phyloP scores from a whole-genome alignment of 495 filamentous ascomycete genomes.

The Aspergillus heteromorphus region DNA sequence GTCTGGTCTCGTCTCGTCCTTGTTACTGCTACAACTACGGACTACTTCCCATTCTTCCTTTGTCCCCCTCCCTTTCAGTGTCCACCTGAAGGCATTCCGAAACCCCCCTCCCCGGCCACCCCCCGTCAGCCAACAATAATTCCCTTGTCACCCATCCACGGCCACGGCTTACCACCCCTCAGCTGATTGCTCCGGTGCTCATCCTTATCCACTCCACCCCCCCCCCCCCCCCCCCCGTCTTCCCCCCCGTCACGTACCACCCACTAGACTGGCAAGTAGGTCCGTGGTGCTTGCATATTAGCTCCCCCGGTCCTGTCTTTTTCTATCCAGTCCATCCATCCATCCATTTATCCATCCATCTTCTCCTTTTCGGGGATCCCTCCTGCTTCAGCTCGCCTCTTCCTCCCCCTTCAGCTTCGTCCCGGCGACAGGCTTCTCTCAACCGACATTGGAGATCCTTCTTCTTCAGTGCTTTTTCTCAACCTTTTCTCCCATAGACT shows the following conservation, averaged over 20 bases:
- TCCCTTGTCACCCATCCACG: slow-evolving; percentile 13
- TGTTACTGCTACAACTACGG: not conserved
- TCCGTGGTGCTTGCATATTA: slow-evolving; percentile 23
- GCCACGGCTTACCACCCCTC: slow-evolving; percentile 18
- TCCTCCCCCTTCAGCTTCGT: slow-evolving; percentile 16
- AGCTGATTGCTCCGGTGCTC: slow-evolving; percentile 32
- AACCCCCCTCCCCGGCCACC: not conserved
- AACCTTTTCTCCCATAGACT: not conserved
- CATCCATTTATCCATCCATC: slow-evolving; percentile 9
- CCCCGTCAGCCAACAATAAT: slow-evolving; percentile 5
- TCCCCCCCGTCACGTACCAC: slow-evolving; percentile 15
- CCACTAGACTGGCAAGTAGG: slow-evolving; percentile 14
- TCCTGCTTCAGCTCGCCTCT: slow-evolving; percentile 12
- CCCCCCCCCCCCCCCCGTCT: slow-evolving; percentile 1
- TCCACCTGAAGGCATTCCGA: not conserved
- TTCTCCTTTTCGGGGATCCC: slow-evolving; percentile 11
- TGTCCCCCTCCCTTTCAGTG: not conserved
- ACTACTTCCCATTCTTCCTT: slow-evolving; percentile 2
- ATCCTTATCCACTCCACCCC: slow-evolving; percentile 18
- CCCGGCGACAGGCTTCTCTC: slow-evolving; percentile 29
- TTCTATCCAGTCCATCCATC: slow-evolving; percentile 16
- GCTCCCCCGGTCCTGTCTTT: slow-evolving; percentile 18
- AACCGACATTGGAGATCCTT: slow-evolving; percentile 2
- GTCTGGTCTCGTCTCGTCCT: not conserved
- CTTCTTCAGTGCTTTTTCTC: not conserved